Evolutionary conservation across 2,329 filamentous ascomycete genomes (phyloP), one percentile per base, ranked within the genome.

Genomic region (Didymella lethalis): DNA sequence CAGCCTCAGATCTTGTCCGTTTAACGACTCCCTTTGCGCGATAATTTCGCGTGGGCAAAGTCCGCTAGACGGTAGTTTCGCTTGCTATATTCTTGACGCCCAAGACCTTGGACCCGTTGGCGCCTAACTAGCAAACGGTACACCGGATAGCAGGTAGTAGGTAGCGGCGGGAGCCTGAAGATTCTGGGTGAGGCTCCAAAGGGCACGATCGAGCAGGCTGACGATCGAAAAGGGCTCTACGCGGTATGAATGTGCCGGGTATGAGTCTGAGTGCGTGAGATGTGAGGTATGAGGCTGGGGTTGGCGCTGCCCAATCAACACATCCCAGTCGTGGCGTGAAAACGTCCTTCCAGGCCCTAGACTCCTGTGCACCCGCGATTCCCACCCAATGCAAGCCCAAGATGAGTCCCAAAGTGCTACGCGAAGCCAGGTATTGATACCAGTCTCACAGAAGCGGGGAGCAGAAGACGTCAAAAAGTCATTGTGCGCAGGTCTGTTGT

Each of bases 81-180:
- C 56, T 51, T 43, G 61, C 56, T 59, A 54, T 66, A 58, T 63
- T 67, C 61, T 71, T 68, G 71, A 69, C 58, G 67, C 69, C 70
- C 70, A 71, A 72, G 69, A 62, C 57, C 64, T 60, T 66, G 61
- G 61, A 26, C 56, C 59, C 34, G 65, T 64, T 72, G 68, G 64
- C 64, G 68, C 68, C 68, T 68, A 64, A 66, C 62, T 50, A 44
- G 49, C 53, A 58, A 61, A 46, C 53, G 48, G 46, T 28, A 47
- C 46, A 47, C 38, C 49, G 34, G 54, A 55, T 10, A 23, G 43
- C 45, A 41, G 57, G 56, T 10, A 23, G 43, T 43, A 41, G 57
- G 56, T 32, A 54, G 56, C 66, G 64, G 51, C 57, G 58, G 58
- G 34, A 32, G 43, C 41, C 43, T 36, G 18, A 41, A 20, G 36